A percentile compares a stretch with the other conserved stretches of the same genome.
Conservation (phyloP, 768 basidiomycete species). For the Mycena indigotica region DNA sequence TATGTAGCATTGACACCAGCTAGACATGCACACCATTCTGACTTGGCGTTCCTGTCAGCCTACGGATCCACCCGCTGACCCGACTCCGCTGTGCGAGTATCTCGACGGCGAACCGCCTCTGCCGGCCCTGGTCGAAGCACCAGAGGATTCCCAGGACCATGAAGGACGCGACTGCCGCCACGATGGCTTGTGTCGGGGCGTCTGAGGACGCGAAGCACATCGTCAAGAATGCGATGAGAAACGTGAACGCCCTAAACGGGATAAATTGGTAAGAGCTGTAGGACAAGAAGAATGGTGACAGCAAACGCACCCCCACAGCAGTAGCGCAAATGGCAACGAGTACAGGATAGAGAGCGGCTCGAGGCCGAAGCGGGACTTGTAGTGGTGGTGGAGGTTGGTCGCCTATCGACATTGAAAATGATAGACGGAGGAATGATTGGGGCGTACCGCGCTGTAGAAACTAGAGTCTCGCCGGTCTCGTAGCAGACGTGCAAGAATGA, state of each 20-base stretch:
- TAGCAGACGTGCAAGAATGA: constrained; percentile 2
- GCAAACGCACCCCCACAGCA: constrained; percentile 30
- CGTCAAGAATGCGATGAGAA: constrained; percentile 29
- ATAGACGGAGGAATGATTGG: not conserved
- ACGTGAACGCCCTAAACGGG: constrained; percentile 26
- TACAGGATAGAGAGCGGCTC: constrained; percentile 31
- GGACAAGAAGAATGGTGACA: not conserved
- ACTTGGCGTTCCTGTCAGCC: too few relatives aligned
- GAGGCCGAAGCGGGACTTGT: constrained; percentile 10
- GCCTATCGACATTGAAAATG: not conserved
- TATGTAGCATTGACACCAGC: too few relatives aligned
- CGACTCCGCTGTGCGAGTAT: too few relatives aligned
- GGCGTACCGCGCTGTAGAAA: not conserved
- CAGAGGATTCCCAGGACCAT: constrained; percentile 24
- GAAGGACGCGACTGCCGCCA: constrained; percentile 13
- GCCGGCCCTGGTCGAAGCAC: constrained; percentile 20
- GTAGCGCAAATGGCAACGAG: constrained; percentile 31
- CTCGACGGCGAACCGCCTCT: too few relatives aligned
- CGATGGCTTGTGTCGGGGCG: constrained; percentile 16
- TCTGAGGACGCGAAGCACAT: constrained; percentile 30
- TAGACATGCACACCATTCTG: too few relatives aligned
- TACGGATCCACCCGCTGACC: too few relatives aligned
- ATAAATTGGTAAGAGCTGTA: too few relatives aligned
- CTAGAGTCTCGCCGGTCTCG: not conserved
- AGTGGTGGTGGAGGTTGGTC: not conserved